A percentile compares a stretch with the other conserved stretches of the same genome.
Conservation (phyloP, 2,329 filamentous ascomycete species). For the Lithohypha guttulata region DNA sequence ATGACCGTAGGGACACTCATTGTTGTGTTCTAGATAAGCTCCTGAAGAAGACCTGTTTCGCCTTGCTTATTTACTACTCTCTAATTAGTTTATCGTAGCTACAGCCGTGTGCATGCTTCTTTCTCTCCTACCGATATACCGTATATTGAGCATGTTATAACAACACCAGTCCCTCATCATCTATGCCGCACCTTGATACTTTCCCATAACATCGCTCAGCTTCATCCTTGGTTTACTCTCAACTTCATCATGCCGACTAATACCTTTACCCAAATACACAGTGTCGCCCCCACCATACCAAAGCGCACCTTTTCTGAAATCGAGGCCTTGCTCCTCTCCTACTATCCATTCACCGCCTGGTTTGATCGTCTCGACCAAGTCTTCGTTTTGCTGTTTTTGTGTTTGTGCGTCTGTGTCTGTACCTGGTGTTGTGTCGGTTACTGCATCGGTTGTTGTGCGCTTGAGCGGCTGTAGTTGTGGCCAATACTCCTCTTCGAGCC, state of each 20-base stretch:
- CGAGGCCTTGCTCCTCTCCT: slow-evolving; percentile 73
- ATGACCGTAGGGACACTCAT: no score
- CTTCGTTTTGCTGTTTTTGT: slow-evolving; percentile 25
- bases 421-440: background rate
- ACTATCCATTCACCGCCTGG: slow-evolving; percentile 66
- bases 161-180: no score
- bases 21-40: no score
- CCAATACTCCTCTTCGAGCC: slow-evolving; percentile 64
- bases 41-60: no score
- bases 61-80: no score
- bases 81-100: no score
- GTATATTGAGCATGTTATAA: no score
- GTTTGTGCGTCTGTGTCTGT: background rate
- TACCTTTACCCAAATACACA: slow-evolving; percentile 40
- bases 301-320: slow-evolving; percentile 60
- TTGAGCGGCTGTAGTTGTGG: slow-evolving; percentile 26
- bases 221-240: no score
- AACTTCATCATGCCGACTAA: background rate
- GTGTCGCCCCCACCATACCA: slow-evolving; percentile 83
- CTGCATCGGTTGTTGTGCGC: background rate
- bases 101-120: no score
- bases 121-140: no score
- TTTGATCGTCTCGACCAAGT: slow-evolving; percentile 24
- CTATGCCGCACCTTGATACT: no score
- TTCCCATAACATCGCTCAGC: no score